Base-by-base conservation (phyloP, 2,329 filamentous ascomycete species). In the Leptographium wingfieldii region DNA sequence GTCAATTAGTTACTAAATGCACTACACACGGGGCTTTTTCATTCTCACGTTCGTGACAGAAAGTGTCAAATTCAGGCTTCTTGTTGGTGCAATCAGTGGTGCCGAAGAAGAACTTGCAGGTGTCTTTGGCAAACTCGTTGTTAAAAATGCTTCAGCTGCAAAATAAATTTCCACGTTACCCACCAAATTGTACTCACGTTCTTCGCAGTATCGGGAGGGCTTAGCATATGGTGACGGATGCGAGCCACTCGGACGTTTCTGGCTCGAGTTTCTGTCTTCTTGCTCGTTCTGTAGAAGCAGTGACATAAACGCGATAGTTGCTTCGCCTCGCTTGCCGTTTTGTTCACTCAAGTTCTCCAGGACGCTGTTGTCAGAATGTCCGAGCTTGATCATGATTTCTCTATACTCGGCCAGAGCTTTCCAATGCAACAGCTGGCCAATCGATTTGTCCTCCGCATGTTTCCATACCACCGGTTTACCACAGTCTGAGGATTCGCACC, bases 101-200 rank as follows among this genome's bases (percentile, higher is more conserved):
- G 3, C 58, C 40, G 14, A 61, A 65, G 43, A 65, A 65, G 55
- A 53, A 62, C 1, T 56, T 51, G 56, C 63, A 65, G 1, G 63
- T 65, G 55, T 65, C 63, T 64, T 19, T 46, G 14, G 16, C 16
- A 7, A n/a, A 19, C 0, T 1, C 12, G 2, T 11, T 5, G 49
- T 40, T 12, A 53, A 49, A 16, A 5, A 10, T 3, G 5, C 27
- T 5, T 7, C 12, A 25, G 2, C 2, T 33, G 7, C 19, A 3
- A 31, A 22, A n/a, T 4, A 12, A 22, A 14, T 2, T n/a, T 1
- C 5, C 2, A 9, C 22, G 22, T 54, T 9, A 9, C 19, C n/a
- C 5, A n/a, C 16, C 6, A 5, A n/a, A 51, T 6, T 4, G 3
- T 31, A 54, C 51, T 19, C 27, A 54, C 51, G 51, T 5, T 54